These are phyloP conservation scores for Bothriochloa decipiens DNA, from an alignment of 176 grass and related monocot species.

Conservation along the genomic window DNA sequence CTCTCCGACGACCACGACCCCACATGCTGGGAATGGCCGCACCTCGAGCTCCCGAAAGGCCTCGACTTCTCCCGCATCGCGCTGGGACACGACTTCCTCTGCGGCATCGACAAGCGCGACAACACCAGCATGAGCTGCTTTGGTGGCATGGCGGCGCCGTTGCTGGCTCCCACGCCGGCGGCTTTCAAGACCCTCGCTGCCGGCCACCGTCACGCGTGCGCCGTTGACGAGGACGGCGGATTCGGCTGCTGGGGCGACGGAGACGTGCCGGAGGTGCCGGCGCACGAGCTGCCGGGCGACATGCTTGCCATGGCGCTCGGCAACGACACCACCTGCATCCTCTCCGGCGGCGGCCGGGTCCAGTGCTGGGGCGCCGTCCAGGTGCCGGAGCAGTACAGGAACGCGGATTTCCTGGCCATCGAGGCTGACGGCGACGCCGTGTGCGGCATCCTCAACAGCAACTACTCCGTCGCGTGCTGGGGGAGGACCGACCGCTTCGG, in stretches of 20 bases:
- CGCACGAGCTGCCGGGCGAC: slow-evolving; percentile 25
- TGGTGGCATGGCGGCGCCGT: slow-evolving; percentile 33
- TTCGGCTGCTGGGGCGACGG: slow-evolving; percentile 76
- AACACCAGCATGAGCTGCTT: slow-evolving; percentile 26
- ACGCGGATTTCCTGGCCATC: slow-evolving; percentile 49
- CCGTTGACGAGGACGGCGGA: slow-evolving; percentile 39
- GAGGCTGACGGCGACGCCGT: slow-evolving; percentile 72
- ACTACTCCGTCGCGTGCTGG: slow-evolving; percentile 81
- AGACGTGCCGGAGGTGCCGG: slow-evolving; percentile 28
- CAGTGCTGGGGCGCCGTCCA: slow-evolving; percentile 65
- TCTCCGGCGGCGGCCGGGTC: slow-evolving; percentile 43
- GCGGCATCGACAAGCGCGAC: slow-evolving; percentile 47
- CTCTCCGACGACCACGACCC: slow-evolving; percentile 45
- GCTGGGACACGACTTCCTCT: slow-evolving; percentile 81
- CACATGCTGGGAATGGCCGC: slow-evolving; percentile 75
- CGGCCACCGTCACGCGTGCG: slow-evolving; percentile 65
- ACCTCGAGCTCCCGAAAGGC: slow-evolving; percentile 25
- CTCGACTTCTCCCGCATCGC: slow-evolving; percentile 63
- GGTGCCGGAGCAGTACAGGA: slow-evolving; percentile 42
- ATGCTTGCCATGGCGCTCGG: slow-evolving; percentile 67
- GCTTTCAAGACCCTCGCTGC: slow-evolving; percentile 47
- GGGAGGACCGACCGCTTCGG: slow-evolving; percentile 48
- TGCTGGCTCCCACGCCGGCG: neutral
- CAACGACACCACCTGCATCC: slow-evolving; percentile 65
- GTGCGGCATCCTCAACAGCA: slow-evolving; percentile 56